Conservation (phyloP, 106 monocot species). For the Apostasia ramifera region DNA sequence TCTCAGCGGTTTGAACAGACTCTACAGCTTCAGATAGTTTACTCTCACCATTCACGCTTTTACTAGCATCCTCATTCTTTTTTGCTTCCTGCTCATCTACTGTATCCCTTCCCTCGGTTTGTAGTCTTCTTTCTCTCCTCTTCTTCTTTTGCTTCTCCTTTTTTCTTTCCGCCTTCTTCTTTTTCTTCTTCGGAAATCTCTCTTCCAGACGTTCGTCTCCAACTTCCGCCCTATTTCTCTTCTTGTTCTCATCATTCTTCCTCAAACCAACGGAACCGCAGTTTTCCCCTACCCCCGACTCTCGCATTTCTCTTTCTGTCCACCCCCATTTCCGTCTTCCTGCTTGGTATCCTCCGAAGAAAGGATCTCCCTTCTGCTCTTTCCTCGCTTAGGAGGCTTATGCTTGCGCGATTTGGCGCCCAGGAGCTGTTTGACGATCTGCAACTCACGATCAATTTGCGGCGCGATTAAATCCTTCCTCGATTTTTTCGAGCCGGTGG, state of each 20-base stretch:
- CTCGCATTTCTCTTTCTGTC: constrained; percentile 1
- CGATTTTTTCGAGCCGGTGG: constrained; percentile 5
- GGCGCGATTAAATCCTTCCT: background rate
- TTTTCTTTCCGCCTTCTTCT: constrained; percentile 12
- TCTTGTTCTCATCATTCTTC: constrained; percentile 13
- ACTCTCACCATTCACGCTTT: background rate
- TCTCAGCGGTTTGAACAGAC: constrained; percentile 7
- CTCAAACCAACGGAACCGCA: background rate
- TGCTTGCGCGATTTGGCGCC: constrained; percentile 18
- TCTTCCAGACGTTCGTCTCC: constrained; percentile 13
- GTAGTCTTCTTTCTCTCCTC: constrained; percentile 4
- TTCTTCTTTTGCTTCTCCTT: constrained; percentile 17
- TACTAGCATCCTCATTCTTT: constrained; percentile 8
- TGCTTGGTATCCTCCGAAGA: constrained; percentile 4
- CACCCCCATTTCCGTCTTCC: background rate
- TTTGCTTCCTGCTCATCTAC: constrained; percentile 8
- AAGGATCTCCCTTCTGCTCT: constrained; percentile 18
- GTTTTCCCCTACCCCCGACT: background rate
- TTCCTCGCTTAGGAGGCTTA: constrained; percentile 26
- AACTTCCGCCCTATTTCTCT: constrained; percentile 13
- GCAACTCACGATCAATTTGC: constrained; percentile 18
- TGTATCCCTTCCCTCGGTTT: constrained; percentile 11
- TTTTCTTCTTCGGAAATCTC: constrained; percentile 4
- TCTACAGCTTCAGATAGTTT: constrained; percentile 1
- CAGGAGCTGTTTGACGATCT: constrained; percentile 40